Conservation (phyloP, 2,329 filamentous ascomycete genomes). For the Paraconiothyrium sp. region DNA sequence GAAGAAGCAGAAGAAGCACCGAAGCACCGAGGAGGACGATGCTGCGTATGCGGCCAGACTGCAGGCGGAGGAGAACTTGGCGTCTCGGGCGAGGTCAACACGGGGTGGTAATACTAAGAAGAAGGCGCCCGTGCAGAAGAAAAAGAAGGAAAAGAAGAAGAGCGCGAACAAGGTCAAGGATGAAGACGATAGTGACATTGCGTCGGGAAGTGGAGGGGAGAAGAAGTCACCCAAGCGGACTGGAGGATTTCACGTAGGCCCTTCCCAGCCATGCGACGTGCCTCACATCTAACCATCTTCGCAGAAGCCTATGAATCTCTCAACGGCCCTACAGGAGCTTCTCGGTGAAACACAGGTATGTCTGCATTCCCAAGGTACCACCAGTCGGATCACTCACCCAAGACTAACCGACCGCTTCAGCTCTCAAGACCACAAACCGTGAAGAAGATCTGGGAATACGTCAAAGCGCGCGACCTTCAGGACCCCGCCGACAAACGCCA, state of each 20-base stretch:
- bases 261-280: background rate
- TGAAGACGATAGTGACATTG: conserved; percentile 82
- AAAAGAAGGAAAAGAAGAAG: conserved; percentile 76
- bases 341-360: conserved; percentile 74
- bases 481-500: conserved; percentile 91
- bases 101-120: conserved; percentile 74
- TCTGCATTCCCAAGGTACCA: conserved; percentile 18
- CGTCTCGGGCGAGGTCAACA: conserved; percentile 73
- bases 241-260: conserved; percentile 83
- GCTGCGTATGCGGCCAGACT: conserved; percentile 86
- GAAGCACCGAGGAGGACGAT: conserved; percentile 78
- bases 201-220: conserved; percentile 67
- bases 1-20: conserved; percentile 70
- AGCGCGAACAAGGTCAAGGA: conserved; percentile 75
- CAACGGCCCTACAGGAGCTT: conserved; percentile 73
- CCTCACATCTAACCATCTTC: conserved; percentile 42
- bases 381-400: conserved; percentile 6
- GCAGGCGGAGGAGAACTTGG: conserved; percentile 88
- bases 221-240: conserved; percentile 78
- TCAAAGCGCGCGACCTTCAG: conserved; percentile 87
- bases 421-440: conserved; percentile 94
- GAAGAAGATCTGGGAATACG: conserved; percentile 95
- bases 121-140: conserved; percentile 68
- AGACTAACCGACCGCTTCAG: conserved; percentile 54
- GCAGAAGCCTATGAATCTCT: conserved; percentile 78